Base-by-base conservation (phyloP, 371 early-diverging fungal species). In the Apophysomyces variabilis region DNA sequence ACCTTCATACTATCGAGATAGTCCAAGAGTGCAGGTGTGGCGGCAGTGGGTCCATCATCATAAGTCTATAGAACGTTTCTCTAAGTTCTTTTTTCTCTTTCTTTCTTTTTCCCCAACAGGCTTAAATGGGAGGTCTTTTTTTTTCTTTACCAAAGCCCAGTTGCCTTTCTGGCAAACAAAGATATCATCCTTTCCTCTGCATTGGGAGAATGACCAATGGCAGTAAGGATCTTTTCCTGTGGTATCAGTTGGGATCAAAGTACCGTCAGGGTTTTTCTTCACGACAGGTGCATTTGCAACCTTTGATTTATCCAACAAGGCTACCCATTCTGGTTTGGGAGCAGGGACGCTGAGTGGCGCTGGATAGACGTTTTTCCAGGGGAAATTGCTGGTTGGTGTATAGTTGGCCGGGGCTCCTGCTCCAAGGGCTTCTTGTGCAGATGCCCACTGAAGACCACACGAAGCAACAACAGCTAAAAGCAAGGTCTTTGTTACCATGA, bases 131-230 rank as follows among this genome's bases (percentile, higher is more conserved):
- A 26, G 3, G 32, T 26, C 0, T 26, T 21, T 21, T 50, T 50
- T 5, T 21, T 50, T 7, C 45, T 65, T 76, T 0, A 85, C 83
- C 64, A 85, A 57, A n/a, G 76, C 79, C 85, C 85, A 87, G 46
- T 72, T 68, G 1, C 80, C 79, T 65, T 78, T 77, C 37, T 85
- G 87, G 66, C 87, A 87, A 14, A 78, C 65, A 39, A 76, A 70
- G 36, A 87, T 73, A 66, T 85, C 85, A 13, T 77, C 79, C 8
- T 72, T 66, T 32, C 77, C 78, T 58, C 69, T 60, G 63, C 87
- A 87, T 16, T 80, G 77, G 12, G 83, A 69, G 59, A 80, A 84
- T 1, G 85, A 83, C 87, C 87, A 87, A 71, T 80, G 82, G 61
- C 87, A 87, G 59, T 82, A 70, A 37, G 77, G 70, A 63, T 82